Base-by-base conservation (phyloP, 805 yeast species). In the Yarrowia sp. region DNA sequence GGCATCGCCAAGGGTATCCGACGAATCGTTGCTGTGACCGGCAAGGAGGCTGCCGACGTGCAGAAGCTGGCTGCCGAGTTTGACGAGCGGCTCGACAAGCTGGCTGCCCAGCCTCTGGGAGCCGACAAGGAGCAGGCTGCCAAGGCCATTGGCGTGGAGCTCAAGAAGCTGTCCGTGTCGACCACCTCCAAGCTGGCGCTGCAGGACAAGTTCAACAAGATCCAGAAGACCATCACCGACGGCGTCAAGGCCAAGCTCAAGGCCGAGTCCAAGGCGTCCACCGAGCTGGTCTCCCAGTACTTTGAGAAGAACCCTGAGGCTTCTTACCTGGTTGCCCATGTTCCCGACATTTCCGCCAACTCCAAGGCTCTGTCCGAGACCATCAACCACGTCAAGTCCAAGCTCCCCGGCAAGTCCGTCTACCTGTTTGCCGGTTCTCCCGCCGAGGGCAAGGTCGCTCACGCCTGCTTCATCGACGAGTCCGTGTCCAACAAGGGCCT, bases 1-100 rank as follows among this genome's bases (percentile, higher is more conserved):
- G 98, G 99, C 80, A 95, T 95, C 79, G 98, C 99, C 71, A 95
- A 95, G 82, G 99, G 99, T 81, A 92, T 92, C 72, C 88, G 99
- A 82, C 91, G 99, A 84, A 90, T 95, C 78, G 97, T 95, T 69
- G 98, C 97, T 36, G 97, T 95, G 66, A 90, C 98, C 16, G 98
- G 98, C 59, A 82, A 86, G 67, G 96, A 88, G 72, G 98, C 99
- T 15, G 87, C 86, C 74, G 94, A 88, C 74, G 98, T 92, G 66
- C 97, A 95, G 83, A 85, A 91, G 77, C 77, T 89, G 72, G 97
- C 98, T 66, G 75, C 77, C 38, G 94, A 89, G 70, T 94, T 88
- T 76, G 87, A 84, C 42, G 82, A 81, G 59, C 83, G 85, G 63
- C 84, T 95, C 71, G 85, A 81, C 56, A 82, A 82, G 50, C 86